Evolutionary conservation across 306 rosid species (phyloP).

Genomic region (Hylodesmum podocarpum): DNA sequence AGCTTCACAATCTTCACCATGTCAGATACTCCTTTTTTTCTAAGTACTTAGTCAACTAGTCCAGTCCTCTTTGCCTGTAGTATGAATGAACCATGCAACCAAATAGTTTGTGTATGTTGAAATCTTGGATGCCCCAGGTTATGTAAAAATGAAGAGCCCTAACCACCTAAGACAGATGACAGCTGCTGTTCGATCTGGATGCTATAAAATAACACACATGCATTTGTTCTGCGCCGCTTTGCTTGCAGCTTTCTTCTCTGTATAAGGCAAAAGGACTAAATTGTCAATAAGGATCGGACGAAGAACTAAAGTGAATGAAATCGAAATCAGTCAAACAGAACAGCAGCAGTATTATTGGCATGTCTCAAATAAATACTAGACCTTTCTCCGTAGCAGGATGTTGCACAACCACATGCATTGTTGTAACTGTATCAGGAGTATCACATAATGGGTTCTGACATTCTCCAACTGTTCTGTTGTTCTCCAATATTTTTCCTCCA

Average conservation of each 20-base stretch:
- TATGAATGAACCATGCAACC: slow-evolving; percentile 19
- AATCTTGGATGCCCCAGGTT: slow-evolving; percentile 16
- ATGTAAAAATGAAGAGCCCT: slow-evolving; percentile 9
- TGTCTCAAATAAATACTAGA: slow-evolving; percentile 27
- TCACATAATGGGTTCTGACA: slow-evolving; percentile 85
- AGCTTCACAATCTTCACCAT: slow-evolving; percentile 31
- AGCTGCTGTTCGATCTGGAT: slow-evolving; percentile 29
- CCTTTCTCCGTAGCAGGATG: slow-evolving; percentile 79
- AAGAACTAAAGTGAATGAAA: background rate
- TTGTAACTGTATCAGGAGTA: slow-evolving; percentile 78
- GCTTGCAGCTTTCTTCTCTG: slow-evolving; percentile 74
- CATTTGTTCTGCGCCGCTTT: slow-evolving; percentile 60
- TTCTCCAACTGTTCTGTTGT: slow-evolving; percentile 83
- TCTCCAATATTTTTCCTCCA: slow-evolving; percentile 86
- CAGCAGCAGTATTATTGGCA: background rate
- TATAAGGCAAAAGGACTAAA: background rate
- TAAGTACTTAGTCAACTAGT: background rate
- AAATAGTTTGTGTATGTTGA: slow-evolving; percentile 31
- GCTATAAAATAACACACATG: slow-evolving; percentile 72
- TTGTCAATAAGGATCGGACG: background rate
- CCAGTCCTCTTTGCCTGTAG: slow-evolving; percentile 26
- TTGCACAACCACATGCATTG: slow-evolving; percentile 94
- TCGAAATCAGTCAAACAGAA: background rate
- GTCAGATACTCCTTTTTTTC: background rate
- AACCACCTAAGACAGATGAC: slow-evolving; percentile 39